phyloP scores from a whole-genome alignment of 2,329 filamentous ascomycete species.

The Hymenoscyphus occultus region DNA sequence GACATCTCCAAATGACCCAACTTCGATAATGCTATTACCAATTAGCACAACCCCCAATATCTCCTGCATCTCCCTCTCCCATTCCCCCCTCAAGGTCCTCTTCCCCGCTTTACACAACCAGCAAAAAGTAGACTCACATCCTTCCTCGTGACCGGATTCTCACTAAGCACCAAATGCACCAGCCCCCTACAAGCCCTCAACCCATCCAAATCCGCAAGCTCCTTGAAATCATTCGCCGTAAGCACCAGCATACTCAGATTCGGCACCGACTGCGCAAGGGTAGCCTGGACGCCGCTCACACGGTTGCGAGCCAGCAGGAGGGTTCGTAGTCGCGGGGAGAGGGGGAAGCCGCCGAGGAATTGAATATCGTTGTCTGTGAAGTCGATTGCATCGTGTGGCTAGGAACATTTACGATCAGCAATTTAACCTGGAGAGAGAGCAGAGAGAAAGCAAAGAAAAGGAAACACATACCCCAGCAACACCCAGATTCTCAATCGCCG shows the following conservation, averaged over 20 bases:
- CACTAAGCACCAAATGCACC: constrained; percentile 76
- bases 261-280: constrained; percentile 71
- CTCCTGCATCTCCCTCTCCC: neutral
- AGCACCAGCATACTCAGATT: constrained; percentile 80
- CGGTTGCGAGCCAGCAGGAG: constrained; percentile 89
- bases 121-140: constrained; percentile 60
- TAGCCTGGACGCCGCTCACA: constrained; percentile 74
- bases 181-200: constrained; percentile 65
- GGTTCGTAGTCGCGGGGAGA: constrained; percentile 82
- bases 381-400: constrained; percentile 97
- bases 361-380: constrained; percentile 98
- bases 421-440: neutral
- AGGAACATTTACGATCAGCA: constrained; percentile 10
- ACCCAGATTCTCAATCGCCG: constrained; percentile 95
- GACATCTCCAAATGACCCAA: constrained; percentile 86
- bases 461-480: constrained; percentile 73
- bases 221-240: constrained; percentile 75
- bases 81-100: neutral
- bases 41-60: constrained; percentile 11
- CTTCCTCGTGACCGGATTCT: constrained; percentile 88
- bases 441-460: constrained; percentile 2
- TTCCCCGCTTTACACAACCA: neutral
- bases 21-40: constrained; percentile 75
- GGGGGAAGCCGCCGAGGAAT: constrained; percentile 84
- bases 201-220: constrained; percentile 86